Percentiles rank a stretch among this genome's conserved stretches.
These are phyloP conservation scores for Neofusicoccum kwambonambiense DNA, from an alignment of 2,329 filamentous ascomycete genomes.

Conservation along the genomic window DNA sequence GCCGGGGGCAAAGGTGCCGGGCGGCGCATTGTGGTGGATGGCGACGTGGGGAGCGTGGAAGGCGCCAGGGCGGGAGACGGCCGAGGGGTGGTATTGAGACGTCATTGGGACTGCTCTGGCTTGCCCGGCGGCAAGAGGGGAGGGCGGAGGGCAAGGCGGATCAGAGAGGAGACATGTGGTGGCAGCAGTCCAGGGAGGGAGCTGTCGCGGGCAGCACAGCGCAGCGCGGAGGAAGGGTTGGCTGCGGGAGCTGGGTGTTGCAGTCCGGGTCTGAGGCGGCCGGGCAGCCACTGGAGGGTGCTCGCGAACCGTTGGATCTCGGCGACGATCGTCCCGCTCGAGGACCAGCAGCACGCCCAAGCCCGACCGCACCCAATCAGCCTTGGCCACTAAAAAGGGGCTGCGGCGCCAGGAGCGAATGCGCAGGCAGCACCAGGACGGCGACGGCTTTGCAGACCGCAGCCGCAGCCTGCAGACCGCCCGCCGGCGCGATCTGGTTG, in stretches of 20 bases:
- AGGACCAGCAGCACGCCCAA: constrained; percentile 13
- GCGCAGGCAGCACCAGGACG: not conserved
- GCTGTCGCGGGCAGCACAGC: constrained; percentile 1
- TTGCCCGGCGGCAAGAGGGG: constrained; percentile 17
- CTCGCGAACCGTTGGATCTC: constrained; percentile 9
- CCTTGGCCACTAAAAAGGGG: constrained; percentile 12
- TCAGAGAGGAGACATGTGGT: constrained; percentile 15
- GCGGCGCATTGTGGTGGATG: constrained; percentile 40
- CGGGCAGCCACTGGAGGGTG: not conserved
- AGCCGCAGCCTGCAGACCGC: not conserved
- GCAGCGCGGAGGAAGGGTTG: constrained; percentile 6
- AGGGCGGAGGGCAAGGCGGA: constrained; percentile 13
- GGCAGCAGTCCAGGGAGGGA: not conserved
- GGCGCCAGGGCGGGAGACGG: constrained; percentile 33
- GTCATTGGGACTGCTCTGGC: constrained; percentile 30
- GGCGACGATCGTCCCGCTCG: constrained; percentile 15
- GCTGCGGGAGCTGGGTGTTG: constrained; percentile 12
- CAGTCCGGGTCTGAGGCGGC: constrained; percentile 8
- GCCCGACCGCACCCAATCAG: constrained; percentile 10
- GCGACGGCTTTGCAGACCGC: not conserved
- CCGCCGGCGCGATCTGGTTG: constrained; percentile 2
- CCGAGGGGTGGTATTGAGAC: constrained; percentile 37
- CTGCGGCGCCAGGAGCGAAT: constrained; percentile 5
- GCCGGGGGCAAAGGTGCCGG: constrained; percentile 84
- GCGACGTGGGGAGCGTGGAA: constrained; percentile 29